Conservation (phyloP, 2,329 filamentous ascomycete genomes). For the Rutstroemia sp. region DNA sequence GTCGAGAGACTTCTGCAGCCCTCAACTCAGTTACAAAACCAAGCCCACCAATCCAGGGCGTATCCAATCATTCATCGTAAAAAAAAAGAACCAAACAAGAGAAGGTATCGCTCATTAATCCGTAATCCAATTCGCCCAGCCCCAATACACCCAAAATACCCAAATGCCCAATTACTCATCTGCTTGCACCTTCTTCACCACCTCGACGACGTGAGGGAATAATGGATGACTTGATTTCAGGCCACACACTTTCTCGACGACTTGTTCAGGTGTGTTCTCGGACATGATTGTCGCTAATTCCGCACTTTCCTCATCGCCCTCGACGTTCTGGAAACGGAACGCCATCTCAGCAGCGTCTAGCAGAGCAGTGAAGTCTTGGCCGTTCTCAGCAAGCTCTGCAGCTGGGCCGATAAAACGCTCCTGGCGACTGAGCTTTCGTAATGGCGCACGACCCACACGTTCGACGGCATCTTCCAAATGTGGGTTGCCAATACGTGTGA, state of each 20-base stretch:
- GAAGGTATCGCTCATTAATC: constrained; percentile 10
- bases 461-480: constrained; percentile 87
- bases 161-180: constrained; percentile 19
- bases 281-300: constrained; percentile 84
- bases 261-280: constrained; percentile 62
- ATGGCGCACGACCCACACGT: constrained; percentile 87
- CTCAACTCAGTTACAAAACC: background rate
- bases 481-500: constrained; percentile 88
- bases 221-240: constrained; percentile 71
- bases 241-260: constrained; percentile 75
- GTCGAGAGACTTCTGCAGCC: background rate
- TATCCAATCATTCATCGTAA: background rate
- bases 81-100: background rate
- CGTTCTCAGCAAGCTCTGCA: constrained; percentile 77
- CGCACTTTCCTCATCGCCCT: constrained; percentile 81
- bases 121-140: constrained; percentile 12
- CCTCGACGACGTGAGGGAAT: constrained; percentile 64
- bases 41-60: background rate
- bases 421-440: constrained; percentile 89
- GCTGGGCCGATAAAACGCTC: constrained; percentile 95
- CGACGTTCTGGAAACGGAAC: constrained; percentile 90
- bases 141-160: background rate
- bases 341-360: constrained; percentile 84
- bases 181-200: constrained; percentile 78
- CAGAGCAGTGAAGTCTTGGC: constrained; percentile 63